phyloP scores from a whole-genome alignment of 140 eudicot species.

The Cichorium intybus region DNA sequence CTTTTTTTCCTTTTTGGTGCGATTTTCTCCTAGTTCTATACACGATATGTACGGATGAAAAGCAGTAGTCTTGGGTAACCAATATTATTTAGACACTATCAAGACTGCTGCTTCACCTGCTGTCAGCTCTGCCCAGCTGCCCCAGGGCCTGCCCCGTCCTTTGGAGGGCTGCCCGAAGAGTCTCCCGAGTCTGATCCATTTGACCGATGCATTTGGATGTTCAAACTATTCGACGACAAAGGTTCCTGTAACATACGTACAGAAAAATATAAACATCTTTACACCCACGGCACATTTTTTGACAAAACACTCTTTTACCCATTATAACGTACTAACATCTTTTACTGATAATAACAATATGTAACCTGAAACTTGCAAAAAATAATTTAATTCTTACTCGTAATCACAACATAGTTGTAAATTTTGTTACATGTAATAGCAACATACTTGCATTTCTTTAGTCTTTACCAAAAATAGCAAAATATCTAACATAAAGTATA shows the following conservation, averaged over 20 bases:
- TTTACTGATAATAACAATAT: too few relatives aligned
- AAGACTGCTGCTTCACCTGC: slow-evolving; percentile 27
- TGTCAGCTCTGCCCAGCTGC: slow-evolving; percentile 37
- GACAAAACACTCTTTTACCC: not conserved
- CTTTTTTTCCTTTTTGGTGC: slow-evolving; percentile 20
- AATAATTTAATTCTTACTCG: not conserved
- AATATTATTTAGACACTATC: slow-evolving; percentile 23
- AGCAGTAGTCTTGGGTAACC: slow-evolving; percentile 35
- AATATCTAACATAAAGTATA: too few relatives aligned
- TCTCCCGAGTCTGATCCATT: slow-evolving; percentile 45
- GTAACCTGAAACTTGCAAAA: too few relatives aligned
- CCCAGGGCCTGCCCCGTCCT: slow-evolving; percentile 29
- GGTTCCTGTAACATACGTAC: slow-evolving; percentile 43
- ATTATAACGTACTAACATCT: too few relatives aligned
- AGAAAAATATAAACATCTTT: not conserved
- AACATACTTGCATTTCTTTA: too few relatives aligned
- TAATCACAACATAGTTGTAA: not conserved
- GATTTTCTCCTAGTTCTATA: slow-evolving; percentile 34
- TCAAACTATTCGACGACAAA: slow-evolving; percentile 43
- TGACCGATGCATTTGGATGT: slow-evolving; percentile 42
- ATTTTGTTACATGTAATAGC: too few relatives aligned
- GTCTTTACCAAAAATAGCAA: too few relatives aligned
- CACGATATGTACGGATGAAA: slow-evolving; percentile 38
- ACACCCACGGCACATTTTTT: not conserved
- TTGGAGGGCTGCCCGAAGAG: slow-evolving; percentile 40